Evolutionary conservation across 2,329 filamentous ascomycete genomes (phyloP).

Genomic region (Chrysosporium queenslandicum): DNA sequence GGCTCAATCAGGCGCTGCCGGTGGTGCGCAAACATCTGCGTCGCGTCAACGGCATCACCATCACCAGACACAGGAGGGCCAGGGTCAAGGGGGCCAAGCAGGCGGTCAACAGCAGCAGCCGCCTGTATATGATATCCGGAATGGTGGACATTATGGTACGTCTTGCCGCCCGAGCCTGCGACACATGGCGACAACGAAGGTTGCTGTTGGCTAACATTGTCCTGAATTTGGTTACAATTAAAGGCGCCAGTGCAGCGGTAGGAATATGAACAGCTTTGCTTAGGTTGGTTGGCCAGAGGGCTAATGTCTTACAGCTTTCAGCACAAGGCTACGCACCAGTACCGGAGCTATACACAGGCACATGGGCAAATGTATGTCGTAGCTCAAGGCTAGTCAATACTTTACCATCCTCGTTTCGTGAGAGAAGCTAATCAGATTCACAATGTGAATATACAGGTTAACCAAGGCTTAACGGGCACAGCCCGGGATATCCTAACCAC

Average conservation of each 20-base stretch:
- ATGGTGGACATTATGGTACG: constrained; percentile 70
- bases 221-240: constrained; percentile 3
- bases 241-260: constrained; percentile 61
- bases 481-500: constrained; percentile 97
- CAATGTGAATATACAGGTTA: constrained; percentile 52
- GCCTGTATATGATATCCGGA: constrained; percentile 61
- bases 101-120: constrained; percentile 47
- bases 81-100: constrained; percentile 10
- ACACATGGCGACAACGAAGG: too few relatives aligned
- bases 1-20: constrained; percentile 11
- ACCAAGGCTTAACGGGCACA: constrained; percentile 82
- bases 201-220: background rate
- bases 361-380: constrained; percentile 78
- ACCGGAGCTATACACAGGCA: constrained; percentile 80
- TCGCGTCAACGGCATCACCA: constrained; percentile 11
- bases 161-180: too few relatives aligned
- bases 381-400: background rate
- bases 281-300: background rate
- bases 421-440: constrained; percentile 9
- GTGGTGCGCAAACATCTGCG: background rate
- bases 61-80: constrained; percentile 12
- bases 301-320: constrained; percentile 53
- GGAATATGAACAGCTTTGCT: constrained; percentile 10
- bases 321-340: constrained; percentile 79
- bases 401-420: constrained; percentile 18